Evolutionary conservation across 148 eudicot genomes (phyloP).

Genomic region (Polygonum maritimum): DNA sequence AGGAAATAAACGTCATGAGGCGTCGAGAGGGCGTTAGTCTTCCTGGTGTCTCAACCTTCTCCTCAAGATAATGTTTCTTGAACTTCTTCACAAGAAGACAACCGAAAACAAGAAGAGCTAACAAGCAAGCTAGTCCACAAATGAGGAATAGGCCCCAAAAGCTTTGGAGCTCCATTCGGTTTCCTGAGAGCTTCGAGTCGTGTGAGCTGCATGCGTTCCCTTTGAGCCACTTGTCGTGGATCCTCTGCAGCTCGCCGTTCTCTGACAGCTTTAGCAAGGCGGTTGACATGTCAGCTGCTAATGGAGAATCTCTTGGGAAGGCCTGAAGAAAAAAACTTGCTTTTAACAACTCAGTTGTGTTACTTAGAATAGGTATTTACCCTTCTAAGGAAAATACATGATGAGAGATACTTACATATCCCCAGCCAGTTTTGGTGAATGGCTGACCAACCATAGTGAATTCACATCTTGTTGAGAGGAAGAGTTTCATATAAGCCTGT

Average conservation of each 20-base stretch:
- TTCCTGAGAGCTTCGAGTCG: conserved; percentile 35
- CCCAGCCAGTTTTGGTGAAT: conserved; percentile 74
- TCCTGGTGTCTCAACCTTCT: conserved; percentile 5
- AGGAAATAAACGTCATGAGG: conserved; percentile 46
- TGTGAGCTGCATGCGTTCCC: conserved; percentile 62
- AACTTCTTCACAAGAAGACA: conserved; percentile 31
- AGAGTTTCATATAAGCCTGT: conserved; percentile 52
- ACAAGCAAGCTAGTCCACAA: conserved; percentile 45
- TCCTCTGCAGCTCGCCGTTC: conserved; percentile 66
- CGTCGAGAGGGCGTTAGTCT: background rate
- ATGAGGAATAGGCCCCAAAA: conserved; percentile 85
- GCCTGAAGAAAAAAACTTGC: conserved; percentile 33
- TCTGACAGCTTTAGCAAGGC: conserved; percentile 62
- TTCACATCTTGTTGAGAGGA: conserved; percentile 64
- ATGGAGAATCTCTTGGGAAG: conserved; percentile 68
- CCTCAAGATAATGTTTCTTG: conserved; percentile 21
- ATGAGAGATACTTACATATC: conserved; percentile 51
- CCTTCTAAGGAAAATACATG: background rate
- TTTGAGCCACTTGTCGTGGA: conserved; percentile 69
- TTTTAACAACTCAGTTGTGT: background rate
- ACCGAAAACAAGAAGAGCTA: conserved; percentile 44
- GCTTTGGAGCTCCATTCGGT: conserved; percentile 47
- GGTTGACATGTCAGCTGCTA: conserved; percentile 63
- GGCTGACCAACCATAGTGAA: conserved; percentile 57
- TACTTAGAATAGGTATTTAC: no score